Conservation (phyloP, 495 filamentous ascomycete species). For the Penicillium manginii region DNA sequence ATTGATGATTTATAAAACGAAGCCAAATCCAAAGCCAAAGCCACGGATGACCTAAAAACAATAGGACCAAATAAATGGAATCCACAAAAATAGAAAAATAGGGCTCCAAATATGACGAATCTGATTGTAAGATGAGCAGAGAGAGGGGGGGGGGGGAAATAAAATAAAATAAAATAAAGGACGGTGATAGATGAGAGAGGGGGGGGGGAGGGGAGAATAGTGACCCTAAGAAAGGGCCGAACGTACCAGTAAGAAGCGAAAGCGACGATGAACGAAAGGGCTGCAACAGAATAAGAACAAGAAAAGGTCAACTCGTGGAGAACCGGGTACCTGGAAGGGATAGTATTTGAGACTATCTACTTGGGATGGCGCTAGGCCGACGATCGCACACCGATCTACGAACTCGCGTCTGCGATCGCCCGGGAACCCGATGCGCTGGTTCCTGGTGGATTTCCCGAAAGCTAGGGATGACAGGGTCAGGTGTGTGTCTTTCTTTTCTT, state of each 20-base stretch:
- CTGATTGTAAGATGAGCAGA: constrained; percentile 13
- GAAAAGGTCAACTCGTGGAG: constrained; percentile 7
- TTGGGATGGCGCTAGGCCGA: constrained; percentile 13
- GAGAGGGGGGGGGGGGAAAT: background rate
- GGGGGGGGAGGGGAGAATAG: background rate
- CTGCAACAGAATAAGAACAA: background rate
- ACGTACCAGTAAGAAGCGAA: constrained; percentile 3
- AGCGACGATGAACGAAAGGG: too few species aligned
- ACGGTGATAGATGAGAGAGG: constrained; percentile 18
- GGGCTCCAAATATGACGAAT: constrained; percentile 22
- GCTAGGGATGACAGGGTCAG: constrained; percentile 14
- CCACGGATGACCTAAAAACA: background rate
- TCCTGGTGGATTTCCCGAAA: constrained; percentile 26
- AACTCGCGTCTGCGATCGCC: constrained; percentile 29
- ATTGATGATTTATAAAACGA: background rate
- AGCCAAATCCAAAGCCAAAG: background rate
- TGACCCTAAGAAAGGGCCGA: constrained; percentile 1
- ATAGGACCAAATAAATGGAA: background rate
- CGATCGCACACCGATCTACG: constrained; percentile 27
- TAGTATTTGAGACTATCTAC: constrained; percentile 24
- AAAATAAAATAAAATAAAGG: background rate
- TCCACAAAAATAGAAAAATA: constrained; percentile 4
- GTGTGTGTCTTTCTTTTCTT: constrained; percentile 10
- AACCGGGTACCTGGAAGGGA: constrained; percentile 19
- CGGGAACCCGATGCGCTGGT: constrained; percentile 34